phyloP scores from a whole-genome alignment of 2,329 filamentous ascomycete genomes.

The Thermothelomyces thermophilus region DNA sequence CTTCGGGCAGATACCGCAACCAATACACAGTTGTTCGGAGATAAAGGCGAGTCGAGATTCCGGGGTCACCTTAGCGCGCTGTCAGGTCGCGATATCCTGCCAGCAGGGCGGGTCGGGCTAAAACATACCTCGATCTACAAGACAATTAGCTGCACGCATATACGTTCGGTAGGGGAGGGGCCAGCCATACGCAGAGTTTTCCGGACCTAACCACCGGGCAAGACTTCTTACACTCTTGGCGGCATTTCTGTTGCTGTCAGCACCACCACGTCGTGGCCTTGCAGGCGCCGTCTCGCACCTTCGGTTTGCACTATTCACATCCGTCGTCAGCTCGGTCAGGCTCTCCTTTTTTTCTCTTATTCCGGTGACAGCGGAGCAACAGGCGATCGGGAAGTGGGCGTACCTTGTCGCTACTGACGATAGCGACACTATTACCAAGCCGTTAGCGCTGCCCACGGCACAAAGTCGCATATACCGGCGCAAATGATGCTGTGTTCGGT shows the following conservation, averaged over 20 bases:
- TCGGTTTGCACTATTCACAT: constrained; percentile 69
- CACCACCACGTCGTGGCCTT: neutral
- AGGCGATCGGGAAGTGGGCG: constrained; percentile 32
- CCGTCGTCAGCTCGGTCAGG: constrained; percentile 32
- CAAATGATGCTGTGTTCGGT: too few species aligned
- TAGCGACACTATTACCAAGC: constrained; percentile 69
- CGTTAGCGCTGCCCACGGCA: constrained; percentile 25
- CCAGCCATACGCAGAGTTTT: constrained; percentile 47
- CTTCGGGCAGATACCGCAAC: constrained; percentile 99
- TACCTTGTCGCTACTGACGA: constrained; percentile 98
- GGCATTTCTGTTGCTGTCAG: constrained; percentile 66
- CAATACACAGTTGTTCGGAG: constrained; percentile 91
- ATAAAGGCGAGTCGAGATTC: constrained; percentile 96
- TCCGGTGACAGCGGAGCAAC: constrained; percentile 32
- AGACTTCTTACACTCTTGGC: constrained; percentile 98
- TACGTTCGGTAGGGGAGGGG: constrained; percentile 48
- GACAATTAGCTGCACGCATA: constrained; percentile 8
- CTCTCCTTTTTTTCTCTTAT: constrained; percentile 8
- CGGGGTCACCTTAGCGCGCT: constrained; percentile 66
- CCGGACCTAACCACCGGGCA: constrained; percentile 96
- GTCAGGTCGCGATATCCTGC: constrained; percentile 64
- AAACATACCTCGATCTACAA: constrained; percentile 23
- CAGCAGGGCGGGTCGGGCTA: neutral
- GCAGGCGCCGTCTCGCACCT: constrained; percentile 44
- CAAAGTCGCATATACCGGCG: neutral